Conservation (phyloP, 2,329 filamentous ascomycete genomes). For the Arthrinium puccinioides region DNA sequence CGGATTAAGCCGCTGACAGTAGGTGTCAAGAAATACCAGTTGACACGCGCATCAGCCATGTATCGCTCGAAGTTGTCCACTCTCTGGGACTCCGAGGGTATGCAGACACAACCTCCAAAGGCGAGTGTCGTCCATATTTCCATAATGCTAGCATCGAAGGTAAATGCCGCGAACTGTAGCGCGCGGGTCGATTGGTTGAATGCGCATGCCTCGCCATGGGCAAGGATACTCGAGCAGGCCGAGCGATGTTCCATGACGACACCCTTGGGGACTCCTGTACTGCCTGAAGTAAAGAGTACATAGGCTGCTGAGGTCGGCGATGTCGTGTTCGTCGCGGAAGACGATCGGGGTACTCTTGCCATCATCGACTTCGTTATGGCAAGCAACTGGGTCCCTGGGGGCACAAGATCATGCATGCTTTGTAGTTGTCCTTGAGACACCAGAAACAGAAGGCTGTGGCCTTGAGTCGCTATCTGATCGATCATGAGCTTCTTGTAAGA, state of each 20-base stretch:
- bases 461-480: no score
- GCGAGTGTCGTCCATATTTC: constrained; percentile 1
- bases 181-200: constrained; percentile 8
- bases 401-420: background rate
- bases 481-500: no score
- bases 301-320: background rate
- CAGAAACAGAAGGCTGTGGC: no score
- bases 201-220: background rate
- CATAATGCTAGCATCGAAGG: constrained; percentile 6
- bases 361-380: no score
- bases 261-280: constrained; percentile 4
- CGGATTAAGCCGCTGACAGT: constrained; percentile 4
- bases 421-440: constrained; percentile 1
- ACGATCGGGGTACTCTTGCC: background rate
- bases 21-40: constrained; percentile 5
- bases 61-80: no score
- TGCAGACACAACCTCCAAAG: constrained; percentile 5
- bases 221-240: background rate
- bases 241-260: background rate
- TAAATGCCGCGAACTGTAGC: constrained; percentile 6
- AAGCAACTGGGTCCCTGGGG: background rate
- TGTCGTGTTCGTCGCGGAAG: background rate
- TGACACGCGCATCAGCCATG: constrained; percentile 5
- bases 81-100: constrained; percentile 3
- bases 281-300: background rate